phyloP scores from a whole-genome alignment of 345 rosid species.

The Hibiscus syriacus region DNA sequence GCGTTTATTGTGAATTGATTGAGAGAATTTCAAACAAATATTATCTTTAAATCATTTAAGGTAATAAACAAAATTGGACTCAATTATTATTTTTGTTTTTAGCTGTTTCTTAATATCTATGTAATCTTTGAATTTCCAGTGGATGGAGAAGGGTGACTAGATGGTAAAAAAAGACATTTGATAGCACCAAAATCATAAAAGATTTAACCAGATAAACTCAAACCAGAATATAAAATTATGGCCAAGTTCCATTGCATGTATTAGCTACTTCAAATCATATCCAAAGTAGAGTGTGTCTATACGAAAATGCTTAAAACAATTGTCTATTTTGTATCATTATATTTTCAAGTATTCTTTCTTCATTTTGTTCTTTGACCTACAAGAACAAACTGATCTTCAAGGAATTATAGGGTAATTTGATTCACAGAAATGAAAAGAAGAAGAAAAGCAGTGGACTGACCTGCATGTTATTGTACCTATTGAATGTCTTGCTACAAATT shows the following conservation, averaged over 20 bases:
- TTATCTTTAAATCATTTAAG: no score
- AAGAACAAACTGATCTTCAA: not conserved
- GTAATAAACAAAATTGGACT: no score
- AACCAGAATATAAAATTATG: not conserved
- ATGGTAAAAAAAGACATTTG: not conserved
- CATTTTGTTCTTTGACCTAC: not conserved
- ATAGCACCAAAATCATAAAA: not conserved
- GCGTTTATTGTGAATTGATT: no score
- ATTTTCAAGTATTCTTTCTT: not conserved
- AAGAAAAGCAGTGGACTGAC: slow-evolving; percentile 22
- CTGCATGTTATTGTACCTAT: slow-evolving; percentile 93
- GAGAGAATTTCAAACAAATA: no score
- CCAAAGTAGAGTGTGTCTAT: no score
- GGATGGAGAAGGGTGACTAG: not conserved
- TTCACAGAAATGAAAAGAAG: not conserved
- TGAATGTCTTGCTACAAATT: slow-evolving; percentile 73
- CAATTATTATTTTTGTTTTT: not conserved
- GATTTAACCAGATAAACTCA: not conserved
- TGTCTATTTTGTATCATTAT: not conserved
- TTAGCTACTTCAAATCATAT: not conserved
- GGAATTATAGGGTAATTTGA: not conserved
- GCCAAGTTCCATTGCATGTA: not conserved
- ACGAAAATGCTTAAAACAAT: not conserved
- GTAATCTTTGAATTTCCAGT: not conserved
- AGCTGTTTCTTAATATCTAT: not conserved